Percentiles rank a stretch among this genome's conserved stretches.
These are phyloP conservation scores for Penicillium crustosum DNA, from an alignment of 2,329 filamentous ascomycete species.

Conservation along the genomic window DNA sequence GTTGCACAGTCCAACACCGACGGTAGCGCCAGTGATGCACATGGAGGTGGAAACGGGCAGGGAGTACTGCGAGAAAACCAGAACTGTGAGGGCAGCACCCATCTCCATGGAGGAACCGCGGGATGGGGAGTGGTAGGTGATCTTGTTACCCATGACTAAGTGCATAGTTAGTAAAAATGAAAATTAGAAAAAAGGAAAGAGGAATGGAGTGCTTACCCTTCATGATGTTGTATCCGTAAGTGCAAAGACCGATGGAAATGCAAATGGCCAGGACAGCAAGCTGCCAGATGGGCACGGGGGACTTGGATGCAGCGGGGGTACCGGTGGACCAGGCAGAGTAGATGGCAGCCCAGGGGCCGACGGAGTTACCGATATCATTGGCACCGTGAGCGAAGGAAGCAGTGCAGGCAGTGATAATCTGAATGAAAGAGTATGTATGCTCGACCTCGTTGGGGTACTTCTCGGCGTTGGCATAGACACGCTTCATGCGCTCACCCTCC, in stretches of 20 bases:
- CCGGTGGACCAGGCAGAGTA: conserved; percentile 68
- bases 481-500: conserved; percentile 69
- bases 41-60: conserved; percentile 75
- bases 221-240: conserved; percentile 83
- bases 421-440: conserved; percentile 57
- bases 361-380: conserved; percentile 73
- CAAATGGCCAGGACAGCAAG: conserved; percentile 65
- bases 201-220: conserved; percentile 55
- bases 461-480: conserved; percentile 62
- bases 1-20: conserved; percentile 76
- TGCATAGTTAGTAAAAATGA: conserved; percentile 20
- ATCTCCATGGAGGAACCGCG: conserved; percentile 72
- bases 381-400: conserved; percentile 64
- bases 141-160: conserved; percentile 76
- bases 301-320: conserved; percentile 60
- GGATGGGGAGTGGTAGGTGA: conserved; percentile 66
- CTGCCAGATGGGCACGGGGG: conserved; percentile 71
- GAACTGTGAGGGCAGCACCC: conserved; percentile 73
- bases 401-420: conserved; percentile 54
- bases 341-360: conserved; percentile 68
- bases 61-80: conserved; percentile 72
- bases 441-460: conserved; percentile 72
- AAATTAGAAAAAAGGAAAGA: background rate
- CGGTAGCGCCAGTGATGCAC: conserved; percentile 78
- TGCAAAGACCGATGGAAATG: conserved; percentile 67